Evolutionary conservation across 768 basidiomycete species (phyloP).

Genomic region (Phanerochaete sordida): DNA sequence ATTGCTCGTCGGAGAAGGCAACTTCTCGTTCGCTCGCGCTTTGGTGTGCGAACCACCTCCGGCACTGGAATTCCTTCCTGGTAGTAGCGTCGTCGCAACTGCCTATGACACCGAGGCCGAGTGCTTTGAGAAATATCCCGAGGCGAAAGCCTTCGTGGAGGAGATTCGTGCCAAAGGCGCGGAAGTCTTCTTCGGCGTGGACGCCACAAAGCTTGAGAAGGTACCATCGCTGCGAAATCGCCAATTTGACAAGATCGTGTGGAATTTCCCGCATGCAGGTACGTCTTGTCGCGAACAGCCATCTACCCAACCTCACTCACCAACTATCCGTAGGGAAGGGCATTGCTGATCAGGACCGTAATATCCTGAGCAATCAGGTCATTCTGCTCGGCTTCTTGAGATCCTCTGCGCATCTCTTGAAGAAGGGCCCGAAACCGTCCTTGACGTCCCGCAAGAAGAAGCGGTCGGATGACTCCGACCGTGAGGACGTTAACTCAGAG

Average conservation of each 20-base stretch:
- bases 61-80: slow-evolving; percentile 48
- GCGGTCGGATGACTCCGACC: slow-evolving; percentile 19
- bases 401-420: slow-evolving; percentile 61
- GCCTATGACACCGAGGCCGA: slow-evolving; percentile 77
- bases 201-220: slow-evolving; percentile 77
- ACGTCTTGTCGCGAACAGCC: slow-evolving; percentile 19
- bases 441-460: slow-evolving; percentile 39
- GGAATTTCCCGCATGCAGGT: slow-evolving; percentile 98
- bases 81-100: slow-evolving; percentile 77
- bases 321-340: slow-evolving; percentile 59
- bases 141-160: slow-evolving; percentile 56
- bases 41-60: slow-evolving; percentile 49
- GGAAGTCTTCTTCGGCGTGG: slow-evolving; percentile 74
- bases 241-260: slow-evolving; percentile 77
- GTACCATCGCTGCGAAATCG: slow-evolving; percentile 51
- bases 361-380: slow-evolving; percentile 85
- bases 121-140: slow-evolving; percentile 82
- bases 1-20: slow-evolving; percentile 87
- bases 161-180: slow-evolving; percentile 56
- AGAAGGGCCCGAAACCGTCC: slow-evolving; percentile 50
- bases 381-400: slow-evolving; percentile 80
- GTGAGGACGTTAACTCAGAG: slow-evolving; percentile 44
- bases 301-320: slow-evolving; percentile 8
- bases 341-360: slow-evolving; percentile 90
- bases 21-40: slow-evolving; percentile 88